phyloP scores from a whole-genome alignment of 2,329 filamentous ascomycete species.

The Coccinonectria pachysandricola region DNA sequence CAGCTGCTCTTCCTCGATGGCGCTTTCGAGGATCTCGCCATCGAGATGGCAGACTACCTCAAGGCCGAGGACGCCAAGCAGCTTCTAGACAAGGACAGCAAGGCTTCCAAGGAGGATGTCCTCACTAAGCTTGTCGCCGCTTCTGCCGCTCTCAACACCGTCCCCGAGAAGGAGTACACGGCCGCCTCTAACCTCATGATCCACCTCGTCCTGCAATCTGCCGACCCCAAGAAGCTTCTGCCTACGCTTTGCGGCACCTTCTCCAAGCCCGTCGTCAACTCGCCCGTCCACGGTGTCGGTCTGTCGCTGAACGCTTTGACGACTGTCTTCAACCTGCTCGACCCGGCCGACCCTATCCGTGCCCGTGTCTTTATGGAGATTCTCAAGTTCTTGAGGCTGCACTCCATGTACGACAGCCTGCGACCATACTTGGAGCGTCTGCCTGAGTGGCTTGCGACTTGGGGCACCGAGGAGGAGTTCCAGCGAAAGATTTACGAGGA shows the following conservation, averaged over 20 bases:
- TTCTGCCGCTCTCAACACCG: slow-evolving; percentile 65
- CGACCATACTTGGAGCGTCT: slow-evolving; percentile 76
- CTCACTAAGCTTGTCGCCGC: slow-evolving; percentile 82
- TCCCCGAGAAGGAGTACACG: slow-evolving; percentile 93
- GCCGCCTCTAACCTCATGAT: slow-evolving; percentile 95
- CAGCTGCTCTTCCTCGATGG: slow-evolving; percentile 76
- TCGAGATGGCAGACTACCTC: slow-evolving; percentile 91
- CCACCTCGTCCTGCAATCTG: slow-evolving; percentile 80
- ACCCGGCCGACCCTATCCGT: slow-evolving; percentile 64
- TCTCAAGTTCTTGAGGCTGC: slow-evolving; percentile 66
- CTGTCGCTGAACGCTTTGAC: slow-evolving; percentile 84
- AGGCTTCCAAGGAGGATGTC: slow-evolving; percentile 63
- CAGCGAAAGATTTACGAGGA: slow-evolving; percentile 76
- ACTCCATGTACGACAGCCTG: slow-evolving; percentile 72
- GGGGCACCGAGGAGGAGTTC: slow-evolving; percentile 75
- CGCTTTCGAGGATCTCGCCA: slow-evolving; percentile 81
- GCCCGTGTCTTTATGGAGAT: slow-evolving; percentile 89
- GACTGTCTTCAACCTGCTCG: slow-evolving; percentile 92
- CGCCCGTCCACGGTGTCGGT: slow-evolving; percentile 72
- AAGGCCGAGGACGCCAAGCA: slow-evolving; percentile 71
- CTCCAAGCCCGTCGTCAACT: slow-evolving; percentile 73
- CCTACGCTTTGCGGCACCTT: slow-evolving; percentile 84
- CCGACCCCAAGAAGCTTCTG: slow-evolving; percentile 76
- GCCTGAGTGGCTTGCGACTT: slow-evolving; percentile 69
- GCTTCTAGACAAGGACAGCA: slow-evolving; percentile 62